phyloP scores from a whole-genome alignment of 257 asterid species.

The Galeopsis tetrahit region DNA sequence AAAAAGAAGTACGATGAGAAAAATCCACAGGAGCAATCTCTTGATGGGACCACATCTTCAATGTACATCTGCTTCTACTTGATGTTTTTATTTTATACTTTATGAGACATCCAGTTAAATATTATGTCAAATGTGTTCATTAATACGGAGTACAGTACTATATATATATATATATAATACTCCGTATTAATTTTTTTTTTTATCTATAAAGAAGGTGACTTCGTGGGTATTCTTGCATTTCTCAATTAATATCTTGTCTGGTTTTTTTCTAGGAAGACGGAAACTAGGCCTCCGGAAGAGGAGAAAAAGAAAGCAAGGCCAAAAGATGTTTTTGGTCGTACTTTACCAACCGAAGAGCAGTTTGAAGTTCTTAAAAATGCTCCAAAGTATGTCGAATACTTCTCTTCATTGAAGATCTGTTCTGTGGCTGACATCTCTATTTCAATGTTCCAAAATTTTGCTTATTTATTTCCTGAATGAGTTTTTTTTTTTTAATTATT shows the following conservation, averaged over 20 bases:
- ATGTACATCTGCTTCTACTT: constrained; percentile 45
- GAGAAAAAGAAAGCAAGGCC: constrained; percentile 82
- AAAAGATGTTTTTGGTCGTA: constrained; percentile 89
- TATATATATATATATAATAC: no score
- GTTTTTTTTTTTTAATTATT: constrained; percentile 9
- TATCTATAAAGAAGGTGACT: neutral
- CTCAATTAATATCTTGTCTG: constrained; percentile 25
- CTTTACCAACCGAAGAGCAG: constrained; percentile 93
- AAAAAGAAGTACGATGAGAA: constrained; percentile 49
- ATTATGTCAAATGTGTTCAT: constrained; percentile 12
- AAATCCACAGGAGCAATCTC: constrained; percentile 39
- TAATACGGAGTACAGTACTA: no score
- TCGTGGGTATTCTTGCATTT: constrained; percentile 18
- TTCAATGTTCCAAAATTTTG: constrained; percentile 5
- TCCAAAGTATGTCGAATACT: constrained; percentile 62
- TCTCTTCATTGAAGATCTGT: neutral
- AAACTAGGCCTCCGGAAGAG: constrained; percentile 45
- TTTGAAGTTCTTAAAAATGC: constrained; percentile 97
- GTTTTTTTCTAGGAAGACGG: constrained; percentile 53
- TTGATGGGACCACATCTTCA: constrained; percentile 55
- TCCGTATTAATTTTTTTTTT: neutral
- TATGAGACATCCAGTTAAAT: constrained; percentile 10
- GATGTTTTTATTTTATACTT: constrained; percentile 9
- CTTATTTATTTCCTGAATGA: constrained; percentile 14
- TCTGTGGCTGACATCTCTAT: constrained; percentile 9